Conservation (phyloP, 495 filamentous ascomycete species). For the Antarctomyces pellizariae region DNA sequence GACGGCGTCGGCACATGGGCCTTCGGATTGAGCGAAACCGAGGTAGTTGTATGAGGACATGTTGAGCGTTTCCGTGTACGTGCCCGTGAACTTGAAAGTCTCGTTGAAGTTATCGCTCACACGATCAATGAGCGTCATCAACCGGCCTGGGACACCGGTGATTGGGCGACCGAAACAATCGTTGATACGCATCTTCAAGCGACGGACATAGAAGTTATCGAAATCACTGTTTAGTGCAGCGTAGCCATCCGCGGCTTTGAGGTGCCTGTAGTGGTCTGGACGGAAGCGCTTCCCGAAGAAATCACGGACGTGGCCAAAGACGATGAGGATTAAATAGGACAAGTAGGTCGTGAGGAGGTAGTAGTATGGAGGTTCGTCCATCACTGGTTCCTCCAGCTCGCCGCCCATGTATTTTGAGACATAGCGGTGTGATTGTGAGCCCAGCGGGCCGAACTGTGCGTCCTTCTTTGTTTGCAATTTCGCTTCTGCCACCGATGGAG, state of each 20-base stretch:
- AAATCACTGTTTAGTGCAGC: slow-evolving; percentile 96
- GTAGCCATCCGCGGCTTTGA: slow-evolving; percentile 70
- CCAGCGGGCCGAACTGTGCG: slow-evolving; percentile 79
- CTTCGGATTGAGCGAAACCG: slow-evolving; percentile 92
- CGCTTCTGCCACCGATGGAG: slow-evolving; percentile 69
- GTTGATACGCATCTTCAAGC: slow-evolving; percentile 81
- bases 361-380: slow-evolving; percentile 94
- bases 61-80: slow-evolving; percentile 85
- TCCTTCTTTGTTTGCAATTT: slow-evolving; percentile 51
- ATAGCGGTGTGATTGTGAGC: slow-evolving; percentile 58
- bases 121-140: slow-evolving; percentile 78
- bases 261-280: slow-evolving; percentile 52
- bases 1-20: slow-evolving; percentile 83
- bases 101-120: slow-evolving; percentile 72
- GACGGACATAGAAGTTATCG: slow-evolving; percentile 90
- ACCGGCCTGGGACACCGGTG: slow-evolving; percentile 82
- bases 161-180: slow-evolving; percentile 86
- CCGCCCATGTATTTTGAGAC: slow-evolving; percentile 63
- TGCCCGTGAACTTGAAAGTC: slow-evolving; percentile 68
- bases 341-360: slow-evolving; percentile 92
- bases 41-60: slow-evolving; percentile 99
- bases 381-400: slow-evolving; percentile 56
- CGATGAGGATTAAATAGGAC: slow-evolving; percentile 85
- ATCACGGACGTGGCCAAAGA: slow-evolving; percentile 84
- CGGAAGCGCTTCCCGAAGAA: slow-evolving; percentile 95